phyloP scores from a whole-genome alignment of 2,329 filamentous ascomycete genomes.

The Plenodomus lindquistii region DNA sequence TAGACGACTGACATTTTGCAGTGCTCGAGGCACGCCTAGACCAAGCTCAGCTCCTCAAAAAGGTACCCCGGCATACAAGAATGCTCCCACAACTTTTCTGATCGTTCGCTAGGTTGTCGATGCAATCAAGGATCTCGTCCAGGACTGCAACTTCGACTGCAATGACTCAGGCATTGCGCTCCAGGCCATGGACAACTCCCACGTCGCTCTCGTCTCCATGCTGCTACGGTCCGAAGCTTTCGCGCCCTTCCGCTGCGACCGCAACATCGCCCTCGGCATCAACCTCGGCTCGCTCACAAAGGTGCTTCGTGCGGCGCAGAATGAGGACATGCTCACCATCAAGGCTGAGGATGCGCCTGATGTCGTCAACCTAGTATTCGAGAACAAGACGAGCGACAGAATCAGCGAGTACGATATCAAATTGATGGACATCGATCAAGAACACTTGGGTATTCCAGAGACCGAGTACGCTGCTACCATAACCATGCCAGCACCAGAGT shows the following conservation, averaged over 20 bases:
- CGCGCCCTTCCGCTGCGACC: conserved; percentile 94
- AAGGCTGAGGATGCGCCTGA: conserved; percentile 98
- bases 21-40: conserved; percentile 98
- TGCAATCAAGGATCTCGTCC: conserved; percentile 97
- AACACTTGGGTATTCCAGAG: conserved; percentile 97
- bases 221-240: conserved; percentile 95
- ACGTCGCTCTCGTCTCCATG: conserved; percentile 98
- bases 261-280: conserved; percentile 97
- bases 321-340: conserved; percentile 91
- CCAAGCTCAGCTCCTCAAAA: conserved; percentile 92
- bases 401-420: conserved; percentile 99
- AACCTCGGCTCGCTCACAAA: conserved; percentile 97
- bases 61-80: conserved; percentile 58
- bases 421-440: conserved; percentile 99
- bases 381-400: conserved; percentile 84
- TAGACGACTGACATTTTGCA: conserved; percentile 38
- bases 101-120: conserved; percentile 76
- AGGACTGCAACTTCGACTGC: conserved; percentile 99
- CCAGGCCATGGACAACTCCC: conserved; percentile 99
- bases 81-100: neutral
- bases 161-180: conserved; percentile 98
- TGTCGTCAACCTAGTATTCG: conserved; percentile 92
- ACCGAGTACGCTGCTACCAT: conserved; percentile 97
- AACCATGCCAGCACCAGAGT: conserved; percentile 84
- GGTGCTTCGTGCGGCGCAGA: conserved; percentile 91